Evolutionary conservation across 352 stramenopile species (phyloP), one percentile per base, ranked within the genome.

Genomic region (Phytophthora rubi): DNA sequence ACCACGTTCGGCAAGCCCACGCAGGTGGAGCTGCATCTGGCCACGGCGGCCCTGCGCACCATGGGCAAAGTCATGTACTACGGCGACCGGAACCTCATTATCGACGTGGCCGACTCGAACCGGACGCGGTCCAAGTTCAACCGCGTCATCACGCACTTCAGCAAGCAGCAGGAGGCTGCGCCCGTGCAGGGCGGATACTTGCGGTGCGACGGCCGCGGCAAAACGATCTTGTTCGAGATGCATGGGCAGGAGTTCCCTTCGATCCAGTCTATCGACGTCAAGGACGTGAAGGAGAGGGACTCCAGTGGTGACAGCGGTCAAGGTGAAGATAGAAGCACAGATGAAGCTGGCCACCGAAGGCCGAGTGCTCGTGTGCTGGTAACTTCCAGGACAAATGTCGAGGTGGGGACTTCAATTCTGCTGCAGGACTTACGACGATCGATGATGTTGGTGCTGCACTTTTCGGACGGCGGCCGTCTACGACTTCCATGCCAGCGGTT

Each of bases 51-150:
- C 59, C 48, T 92, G 47, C 76, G 76, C 3, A 88, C 84, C 4
- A 81, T 86, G 63, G 86, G 84, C 16, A 83, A 82, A 53, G 81
- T 94, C 15, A 76, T 96, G 55, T 94, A 91, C 68, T 94, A 93
- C 57, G 86, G 85, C 13, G 86, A 96, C 65, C 62, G 62, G 0
- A 93, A 94, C 45, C 68, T 96, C 9, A 81, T 93, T 28, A 92
- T 96, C 45, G 82, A 93, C 56, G 86, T 96, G 7, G 85, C 78
- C 1, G 83, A 96, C 70, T 94, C 86, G 59, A 94, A 96, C 53
- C 86, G 88, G 7, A 68, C 89, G 26, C 83, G 85, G 21, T 92
- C 83, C 44, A 94, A 93, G 69, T 93, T 96, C 65, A 93, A 96
- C 37, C 86, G 85, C 33, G 81, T 96, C 23, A 83, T 96, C 52